Conservation (phyloP, 202 grass and related monocot genomes). For the Cymbopogon flexuosus region DNA sequence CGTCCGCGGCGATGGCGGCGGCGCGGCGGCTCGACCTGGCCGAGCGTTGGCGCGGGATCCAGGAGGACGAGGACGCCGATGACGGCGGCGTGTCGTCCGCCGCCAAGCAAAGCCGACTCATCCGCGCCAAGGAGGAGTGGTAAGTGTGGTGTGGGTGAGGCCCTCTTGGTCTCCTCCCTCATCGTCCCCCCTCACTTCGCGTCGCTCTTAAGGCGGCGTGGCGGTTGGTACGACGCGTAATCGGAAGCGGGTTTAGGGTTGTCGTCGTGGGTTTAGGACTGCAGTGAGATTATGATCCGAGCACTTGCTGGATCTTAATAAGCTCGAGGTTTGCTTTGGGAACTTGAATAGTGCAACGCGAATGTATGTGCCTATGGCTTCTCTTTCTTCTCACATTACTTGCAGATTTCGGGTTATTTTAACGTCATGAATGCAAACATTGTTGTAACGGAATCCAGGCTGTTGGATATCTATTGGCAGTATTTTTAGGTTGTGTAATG, state of each 20-base stretch:
- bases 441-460: not conserved
- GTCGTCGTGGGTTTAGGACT: not conserved
- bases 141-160: constrained; percentile 22
- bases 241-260: constrained; percentile 4
- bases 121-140: constrained; percentile 67
- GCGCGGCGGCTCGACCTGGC: constrained; percentile 37
- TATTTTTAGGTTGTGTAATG: not conserved
- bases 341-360: not conserved
- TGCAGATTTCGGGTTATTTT: not conserved
- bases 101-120: constrained; percentile 45
- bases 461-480: not conserved
- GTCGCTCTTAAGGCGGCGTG: not conserved
- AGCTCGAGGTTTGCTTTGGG: constrained; percentile 1
- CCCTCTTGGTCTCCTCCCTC: not conserved
- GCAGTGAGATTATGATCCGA: not conserved
- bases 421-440: not conserved
- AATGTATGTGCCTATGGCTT: not conserved
- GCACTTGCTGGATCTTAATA: not conserved
- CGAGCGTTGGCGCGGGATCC: constrained; percentile 68
- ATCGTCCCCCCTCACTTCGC: not conserved
- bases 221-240: not conserved
- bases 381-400: not conserved
- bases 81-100: constrained; percentile 38
- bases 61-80: constrained; percentile 54
- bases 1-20: constrained; percentile 37